A percentile compares a stretch with the other conserved stretches of the same genome.
Conservation (phyloP, 1,284 basidiomycete species). For the Ganoderma boninense region DNA sequence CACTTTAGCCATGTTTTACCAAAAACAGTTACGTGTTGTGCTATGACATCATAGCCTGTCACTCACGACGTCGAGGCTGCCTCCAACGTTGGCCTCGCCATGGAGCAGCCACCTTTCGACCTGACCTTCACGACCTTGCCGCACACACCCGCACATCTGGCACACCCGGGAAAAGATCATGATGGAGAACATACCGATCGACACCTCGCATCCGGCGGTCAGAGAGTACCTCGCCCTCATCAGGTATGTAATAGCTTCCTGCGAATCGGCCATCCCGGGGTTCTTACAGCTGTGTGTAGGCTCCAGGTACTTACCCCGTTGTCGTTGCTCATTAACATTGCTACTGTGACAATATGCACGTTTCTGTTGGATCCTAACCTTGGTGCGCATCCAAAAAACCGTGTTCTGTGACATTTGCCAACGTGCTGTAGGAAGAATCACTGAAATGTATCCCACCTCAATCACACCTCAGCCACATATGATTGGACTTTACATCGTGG, state of each 20-base stretch:
- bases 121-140: conserved; percentile 8
- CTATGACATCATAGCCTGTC: conserved; percentile 25
- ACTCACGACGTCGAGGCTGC: conserved; percentile 4
- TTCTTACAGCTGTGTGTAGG: conserved; percentile 40
- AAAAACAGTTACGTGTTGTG: not conserved
- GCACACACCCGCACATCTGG: not conserved
- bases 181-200: conserved; percentile 42
- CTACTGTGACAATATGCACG: conserved; percentile 63
- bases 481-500: conserved; percentile 72
- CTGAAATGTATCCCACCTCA: conserved; percentile 68
- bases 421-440: conserved; percentile 55
- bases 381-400: conserved; percentile 39
- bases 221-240: conserved; percentile 44
- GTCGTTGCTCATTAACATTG: conserved; percentile 77
- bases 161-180: conserved; percentile 7
- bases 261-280: no score
- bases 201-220: conserved; percentile 42
- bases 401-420: not conserved
- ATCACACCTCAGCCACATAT: conserved; percentile 75
- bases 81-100: conserved; percentile 6
- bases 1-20: conserved; percentile 17
- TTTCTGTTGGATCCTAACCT: conserved; percentile 64
- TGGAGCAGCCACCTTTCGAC: conserved; percentile 5
- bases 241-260: conserved; percentile 27
- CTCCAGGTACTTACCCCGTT: conserved; percentile 84